Evolutionary conservation across 2,329 filamentous ascomycete genomes (phyloP).

Genomic region (Zasmidium cellare): DNA sequence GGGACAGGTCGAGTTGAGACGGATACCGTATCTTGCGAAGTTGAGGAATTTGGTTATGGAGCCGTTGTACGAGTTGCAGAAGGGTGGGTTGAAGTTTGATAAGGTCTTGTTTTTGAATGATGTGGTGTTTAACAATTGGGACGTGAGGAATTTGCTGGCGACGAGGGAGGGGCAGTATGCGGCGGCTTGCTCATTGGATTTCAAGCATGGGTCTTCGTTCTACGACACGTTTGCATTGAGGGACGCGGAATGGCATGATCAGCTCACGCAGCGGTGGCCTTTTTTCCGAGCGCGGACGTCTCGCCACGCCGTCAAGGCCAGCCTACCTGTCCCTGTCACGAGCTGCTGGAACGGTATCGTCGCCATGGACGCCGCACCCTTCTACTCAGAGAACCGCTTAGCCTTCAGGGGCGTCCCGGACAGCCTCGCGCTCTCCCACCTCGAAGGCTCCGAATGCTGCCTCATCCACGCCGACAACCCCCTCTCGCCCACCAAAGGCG

Average conservation of each 20-base stretch:
- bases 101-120: slow-evolving; percentile 65
- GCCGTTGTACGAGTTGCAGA: slow-evolving; percentile 55
- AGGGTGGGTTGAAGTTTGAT: slow-evolving; percentile 54
- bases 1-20: slow-evolving; percentile 57
- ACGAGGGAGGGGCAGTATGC: slow-evolving; percentile 62
- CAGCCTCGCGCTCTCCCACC: slow-evolving; percentile 58
- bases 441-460: slow-evolving; percentile 80
- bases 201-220: slow-evolving; percentile 53
- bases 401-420: slow-evolving; percentile 67
- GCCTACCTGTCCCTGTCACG: slow-evolving; percentile 58
- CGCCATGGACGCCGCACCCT: slow-evolving; percentile 56
- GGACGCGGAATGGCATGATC: slow-evolving; percentile 53
- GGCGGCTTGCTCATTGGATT: slow-evolving; percentile 64
- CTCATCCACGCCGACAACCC: slow-evolving; percentile 73
- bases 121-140: slow-evolving; percentile 60
- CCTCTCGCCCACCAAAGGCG: slow-evolving; percentile 52
- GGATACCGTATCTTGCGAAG: slow-evolving; percentile 68
- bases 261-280: slow-evolving; percentile 59
- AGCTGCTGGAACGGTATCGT: slow-evolving; percentile 65
- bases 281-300: slow-evolving; percentile 57
- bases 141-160: slow-evolving; percentile 56
- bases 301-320: slow-evolving; percentile 54
- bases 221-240: slow-evolving; percentile 66
- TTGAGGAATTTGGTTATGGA: slow-evolving; percentile 65
- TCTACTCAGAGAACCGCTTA: slow-evolving; percentile 49